These are phyloP conservation scores for Tilletia indica DNA, from an alignment of 1,284 basidiomycete species.

Conservation along the genomic window DNA sequence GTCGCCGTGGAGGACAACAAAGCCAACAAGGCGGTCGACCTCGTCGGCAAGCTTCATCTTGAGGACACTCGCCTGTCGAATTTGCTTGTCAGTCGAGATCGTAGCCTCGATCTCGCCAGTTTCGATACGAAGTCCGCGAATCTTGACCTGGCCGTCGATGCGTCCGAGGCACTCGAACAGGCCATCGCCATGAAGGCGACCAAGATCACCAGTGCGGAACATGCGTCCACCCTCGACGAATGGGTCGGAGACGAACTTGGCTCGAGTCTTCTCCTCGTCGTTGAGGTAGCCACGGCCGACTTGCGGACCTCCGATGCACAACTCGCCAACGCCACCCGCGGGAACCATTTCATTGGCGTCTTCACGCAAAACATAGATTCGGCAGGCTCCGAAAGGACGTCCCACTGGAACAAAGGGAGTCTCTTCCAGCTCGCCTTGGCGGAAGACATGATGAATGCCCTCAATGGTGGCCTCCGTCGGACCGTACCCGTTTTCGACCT, in stretches of 20 bases:
- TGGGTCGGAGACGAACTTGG: slow-evolving; percentile 29
- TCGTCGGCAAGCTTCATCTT: background rate
- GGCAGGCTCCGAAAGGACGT: slow-evolving; percentile 9
- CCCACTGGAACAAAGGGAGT: slow-evolving; percentile 18
- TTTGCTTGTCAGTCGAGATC: background rate
- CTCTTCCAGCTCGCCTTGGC: background rate
- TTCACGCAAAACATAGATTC: slow-evolving; percentile 8
- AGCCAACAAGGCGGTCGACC: background rate
- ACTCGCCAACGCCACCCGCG: background rate
- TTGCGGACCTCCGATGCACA: slow-evolving; percentile 39
- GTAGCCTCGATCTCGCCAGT: slow-evolving; percentile 41
- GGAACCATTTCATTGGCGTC: slow-evolving; percentile 7
- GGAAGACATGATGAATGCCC: slow-evolving; percentile 17
- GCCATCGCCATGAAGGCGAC: slow-evolving; percentile 25
- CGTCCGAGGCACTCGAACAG: slow-evolving; percentile 44
- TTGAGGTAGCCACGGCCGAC: slow-evolving; percentile 42
- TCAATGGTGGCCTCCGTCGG: slow-evolving; percentile 21
- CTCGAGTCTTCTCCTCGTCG: slow-evolving; percentile 7
- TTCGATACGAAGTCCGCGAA: slow-evolving; percentile 50
- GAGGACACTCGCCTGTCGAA: background rate
- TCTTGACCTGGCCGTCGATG: slow-evolving; percentile 47
- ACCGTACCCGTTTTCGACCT: slow-evolving; percentile 19
- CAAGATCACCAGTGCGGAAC: slow-evolving; percentile 50
- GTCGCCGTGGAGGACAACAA: background rate
- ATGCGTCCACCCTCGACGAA: slow-evolving; percentile 24